phyloP scores from a whole-genome alignment of 2,329 filamentous ascomycete species.

The Fonsecaea monophora region DNA sequence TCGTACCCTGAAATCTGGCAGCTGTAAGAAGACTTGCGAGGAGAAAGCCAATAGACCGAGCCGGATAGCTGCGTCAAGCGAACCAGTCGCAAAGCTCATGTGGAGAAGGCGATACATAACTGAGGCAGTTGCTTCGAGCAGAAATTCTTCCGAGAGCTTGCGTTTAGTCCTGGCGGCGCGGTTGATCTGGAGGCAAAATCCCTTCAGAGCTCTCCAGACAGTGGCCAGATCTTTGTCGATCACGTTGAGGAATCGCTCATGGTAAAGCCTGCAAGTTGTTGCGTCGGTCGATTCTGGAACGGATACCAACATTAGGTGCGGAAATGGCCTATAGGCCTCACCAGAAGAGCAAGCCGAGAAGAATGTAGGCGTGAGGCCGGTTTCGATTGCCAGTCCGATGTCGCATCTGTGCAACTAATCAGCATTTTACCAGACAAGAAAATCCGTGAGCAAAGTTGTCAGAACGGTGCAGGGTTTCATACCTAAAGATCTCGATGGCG shows the following conservation, averaged over 20 bases:
- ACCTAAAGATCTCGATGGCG: slow-evolving; percentile 47
- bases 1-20: slow-evolving; percentile 42
- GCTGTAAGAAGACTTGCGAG: slow-evolving; percentile 50
- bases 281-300: not conserved
- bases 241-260: slow-evolving; percentile 19
- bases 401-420: slow-evolving; percentile 37
- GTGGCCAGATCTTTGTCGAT: slow-evolving; percentile 35
- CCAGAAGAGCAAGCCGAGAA: slow-evolving; percentile 32
- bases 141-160: slow-evolving; percentile 36
- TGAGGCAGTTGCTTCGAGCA: slow-evolving; percentile 47
- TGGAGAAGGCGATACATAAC: slow-evolving; percentile 52
- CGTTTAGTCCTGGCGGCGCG: slow-evolving; percentile 37
- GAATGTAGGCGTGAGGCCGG: slow-evolving; percentile 39
- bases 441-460: not conserved
- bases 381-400: slow-evolving; percentile 41
- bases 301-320: not conserved
- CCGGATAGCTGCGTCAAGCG: slow-evolving; percentile 49
- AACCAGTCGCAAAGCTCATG: slow-evolving; percentile 42
- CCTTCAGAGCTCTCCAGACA: slow-evolving; percentile 40
- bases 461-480: slow-evolving; percentile 1
- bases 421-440: not conserved
- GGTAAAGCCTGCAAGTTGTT: not conserved
- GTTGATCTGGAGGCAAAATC: slow-evolving; percentile 39
- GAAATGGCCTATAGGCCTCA: slow-evolving; percentile 6
- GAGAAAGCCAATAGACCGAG: slow-evolving; percentile 51